Evolutionary conservation across 495 filamentous ascomycete species (phyloP).

Genomic region (Penicillium cosmopolitanum): DNA sequence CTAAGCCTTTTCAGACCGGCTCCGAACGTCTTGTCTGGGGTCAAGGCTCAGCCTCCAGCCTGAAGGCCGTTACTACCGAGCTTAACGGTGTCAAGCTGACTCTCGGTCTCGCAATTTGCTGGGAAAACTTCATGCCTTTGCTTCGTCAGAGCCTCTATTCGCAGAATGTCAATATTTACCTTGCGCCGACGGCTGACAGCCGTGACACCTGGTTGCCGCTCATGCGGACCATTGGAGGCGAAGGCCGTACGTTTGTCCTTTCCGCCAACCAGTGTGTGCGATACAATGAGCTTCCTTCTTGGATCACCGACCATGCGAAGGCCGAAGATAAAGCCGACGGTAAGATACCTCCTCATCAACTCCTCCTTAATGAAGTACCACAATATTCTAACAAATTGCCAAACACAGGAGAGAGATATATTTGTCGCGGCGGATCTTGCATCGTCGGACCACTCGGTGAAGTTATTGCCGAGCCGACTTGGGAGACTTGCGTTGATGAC

Average conservation of each 20-base stretch:
- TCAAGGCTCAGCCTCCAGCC: conserved; percentile 78
- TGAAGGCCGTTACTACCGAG: conserved; percentile 79
- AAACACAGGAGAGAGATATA: conserved; percentile 12
- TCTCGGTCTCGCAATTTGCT: conserved; percentile 88
- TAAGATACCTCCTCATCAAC: not conserved
- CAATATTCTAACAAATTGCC: not conserved
- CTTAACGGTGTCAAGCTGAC: conserved; percentile 78
- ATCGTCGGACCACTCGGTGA: conserved; percentile 82
- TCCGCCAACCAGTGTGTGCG: conserved; percentile 82
- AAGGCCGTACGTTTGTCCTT: conserved; percentile 86
- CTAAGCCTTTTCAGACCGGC: conserved; percentile 7
- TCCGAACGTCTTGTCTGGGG: conserved; percentile 76
- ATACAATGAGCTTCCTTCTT: conserved; percentile 57
- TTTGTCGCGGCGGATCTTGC: conserved; percentile 73
- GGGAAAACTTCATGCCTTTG: conserved; percentile 97
- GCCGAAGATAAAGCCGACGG: conserved; percentile 18
- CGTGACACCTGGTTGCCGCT: conserved; percentile 83
- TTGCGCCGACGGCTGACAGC: conserved; percentile 88
- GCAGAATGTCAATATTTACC: conserved; percentile 91
- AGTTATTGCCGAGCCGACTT: conserved; percentile 77
- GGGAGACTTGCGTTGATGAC: conserved; percentile 70
- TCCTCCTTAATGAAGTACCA: not conserved
- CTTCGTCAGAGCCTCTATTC: conserved; percentile 78
- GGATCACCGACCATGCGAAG: conserved; percentile 47
- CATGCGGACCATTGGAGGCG: conserved; percentile 78